These are phyloP conservation scores for Yarrowia phangngaensis DNA, from an alignment of 805 yeast genomes.

Conservation along the genomic window DNA sequence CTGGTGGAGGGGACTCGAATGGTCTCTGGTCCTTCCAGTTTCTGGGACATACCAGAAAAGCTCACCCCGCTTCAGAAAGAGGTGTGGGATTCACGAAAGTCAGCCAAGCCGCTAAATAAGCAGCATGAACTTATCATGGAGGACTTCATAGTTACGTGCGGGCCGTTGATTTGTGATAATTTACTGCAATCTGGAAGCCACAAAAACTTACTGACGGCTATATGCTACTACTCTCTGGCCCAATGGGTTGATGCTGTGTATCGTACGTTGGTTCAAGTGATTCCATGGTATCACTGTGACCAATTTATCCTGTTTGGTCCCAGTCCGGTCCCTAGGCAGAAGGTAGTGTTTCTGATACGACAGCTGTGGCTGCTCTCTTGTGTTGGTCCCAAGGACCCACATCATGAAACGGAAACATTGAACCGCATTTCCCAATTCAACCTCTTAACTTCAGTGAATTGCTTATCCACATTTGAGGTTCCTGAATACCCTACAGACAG, in stretches of 20 bases:
- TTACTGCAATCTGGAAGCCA: neutral
- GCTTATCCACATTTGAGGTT: too few species aligned
- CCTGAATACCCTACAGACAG: too few species aligned
- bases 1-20: neutral
- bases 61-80: neutral
- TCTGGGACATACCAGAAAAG: neutral
- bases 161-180: neutral
- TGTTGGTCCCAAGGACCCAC: neutral
- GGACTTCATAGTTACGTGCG: neutral
- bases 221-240: neutral
- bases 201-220: slow-evolving; percentile 1
- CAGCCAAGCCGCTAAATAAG: neutral
- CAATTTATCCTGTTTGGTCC: neutral
- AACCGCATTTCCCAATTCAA: too few species aligned
- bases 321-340: too few species aligned
- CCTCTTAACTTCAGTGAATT: too few species aligned
- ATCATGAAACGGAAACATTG: neutral
- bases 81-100: neutral
- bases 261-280: neutral
- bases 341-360: neutral
- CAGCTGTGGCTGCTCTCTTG: neutral
- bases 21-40: neutral
- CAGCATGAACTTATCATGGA: neutral
- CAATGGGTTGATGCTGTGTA: slow-evolving; percentile 7
- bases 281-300: slow-evolving; percentile 3